Conservation (phyloP, 1,284 basidiomycete genomes). For the Rhodotorula sp. region DNA sequence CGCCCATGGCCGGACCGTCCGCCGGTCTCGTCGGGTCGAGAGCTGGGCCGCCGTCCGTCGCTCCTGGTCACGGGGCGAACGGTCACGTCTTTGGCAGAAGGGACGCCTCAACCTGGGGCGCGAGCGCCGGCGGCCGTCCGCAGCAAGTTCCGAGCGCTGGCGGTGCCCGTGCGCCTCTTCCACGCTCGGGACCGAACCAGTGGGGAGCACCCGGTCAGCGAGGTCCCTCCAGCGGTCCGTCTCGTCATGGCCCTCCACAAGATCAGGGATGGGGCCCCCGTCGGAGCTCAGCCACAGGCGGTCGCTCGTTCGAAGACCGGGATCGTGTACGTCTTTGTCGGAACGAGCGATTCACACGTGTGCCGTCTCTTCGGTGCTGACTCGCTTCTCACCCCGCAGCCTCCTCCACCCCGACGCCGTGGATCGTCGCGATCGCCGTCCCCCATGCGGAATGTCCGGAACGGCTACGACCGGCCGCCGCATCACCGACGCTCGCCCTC, state of each 20-base stretch:
- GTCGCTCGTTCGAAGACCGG: constrained; percentile 1
- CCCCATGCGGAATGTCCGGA: neutral
- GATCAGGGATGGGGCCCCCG: constrained; percentile 22
- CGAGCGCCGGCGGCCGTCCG: neutral
- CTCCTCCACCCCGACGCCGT: neutral
- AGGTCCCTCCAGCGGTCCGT: neutral
- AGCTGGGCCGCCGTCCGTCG: neutral
- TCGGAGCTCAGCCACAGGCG: neutral
- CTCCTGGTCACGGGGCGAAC: neutral
- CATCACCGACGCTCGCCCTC: constrained; percentile 7
- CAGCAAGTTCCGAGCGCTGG: neutral
- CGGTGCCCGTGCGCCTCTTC: neutral
- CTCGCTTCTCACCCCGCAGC: neutral
- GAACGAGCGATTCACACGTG: neutral
- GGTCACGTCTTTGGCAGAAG: neutral
- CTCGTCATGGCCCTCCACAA: neutral
- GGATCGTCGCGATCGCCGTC: constrained; percentile 24
- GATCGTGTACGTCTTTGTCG: constrained; percentile 4
- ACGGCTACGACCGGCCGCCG: constrained; percentile 1
- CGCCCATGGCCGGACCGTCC: neutral
- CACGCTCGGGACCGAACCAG: neutral
- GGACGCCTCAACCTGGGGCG: neutral
- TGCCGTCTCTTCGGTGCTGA: neutral
- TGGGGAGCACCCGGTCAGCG: neutral
- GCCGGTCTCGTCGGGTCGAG: neutral